phyloP scores from a whole-genome alignment of 2,329 filamentous ascomycete species.

The Apiospora aurea region DNA sequence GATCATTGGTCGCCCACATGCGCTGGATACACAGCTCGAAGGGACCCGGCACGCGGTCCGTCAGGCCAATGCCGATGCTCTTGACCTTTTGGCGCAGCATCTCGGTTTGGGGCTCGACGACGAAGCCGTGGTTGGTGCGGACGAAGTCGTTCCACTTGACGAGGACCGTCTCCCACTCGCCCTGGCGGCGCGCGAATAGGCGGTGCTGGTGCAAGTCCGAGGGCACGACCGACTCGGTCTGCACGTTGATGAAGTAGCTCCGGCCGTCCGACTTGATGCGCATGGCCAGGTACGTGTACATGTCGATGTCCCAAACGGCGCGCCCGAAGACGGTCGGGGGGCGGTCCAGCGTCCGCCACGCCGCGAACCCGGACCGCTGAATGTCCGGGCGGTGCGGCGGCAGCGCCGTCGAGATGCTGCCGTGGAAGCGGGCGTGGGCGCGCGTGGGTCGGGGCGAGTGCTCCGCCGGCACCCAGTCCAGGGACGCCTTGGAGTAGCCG shows the following conservation, averaged over 20 bases:
- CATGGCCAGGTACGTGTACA: conserved; percentile 85
- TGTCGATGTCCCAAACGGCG: conserved; percentile 86
- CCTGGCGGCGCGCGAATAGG: conserved; percentile 77
- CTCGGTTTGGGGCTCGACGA: conserved; percentile 91
- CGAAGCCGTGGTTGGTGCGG: conserved; percentile 88
- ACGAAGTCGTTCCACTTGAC: conserved; percentile 94
- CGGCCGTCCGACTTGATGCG: conserved; percentile 90
- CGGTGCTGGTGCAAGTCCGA: conserved; percentile 97
- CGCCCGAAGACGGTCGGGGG: conserved; percentile 84
- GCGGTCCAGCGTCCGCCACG: conserved; percentile 83
- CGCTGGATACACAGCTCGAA: conserved; percentile 87
- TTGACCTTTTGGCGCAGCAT: conserved; percentile 86
- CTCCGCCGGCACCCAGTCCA: conserved; percentile 66
- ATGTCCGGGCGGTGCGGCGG: conserved; percentile 77
- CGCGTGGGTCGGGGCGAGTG: conserved; percentile 31
- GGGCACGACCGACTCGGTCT: conserved; percentile 91
- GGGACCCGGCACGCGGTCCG: conserved; percentile 85
- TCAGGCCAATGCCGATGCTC: conserved; percentile 86
- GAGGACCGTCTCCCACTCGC: conserved; percentile 94
- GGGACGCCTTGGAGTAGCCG: conserved; percentile 77
- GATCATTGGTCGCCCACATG: conserved; percentile 88
- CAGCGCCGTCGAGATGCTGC: conserved; percentile 84
- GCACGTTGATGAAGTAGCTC: conserved; percentile 93
- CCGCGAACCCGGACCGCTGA: conserved; percentile 85
- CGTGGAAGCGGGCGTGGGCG: conserved; percentile 82